phyloP scores from a whole-genome alignment of 306 rosid species.

The Prunus persica region DNA sequence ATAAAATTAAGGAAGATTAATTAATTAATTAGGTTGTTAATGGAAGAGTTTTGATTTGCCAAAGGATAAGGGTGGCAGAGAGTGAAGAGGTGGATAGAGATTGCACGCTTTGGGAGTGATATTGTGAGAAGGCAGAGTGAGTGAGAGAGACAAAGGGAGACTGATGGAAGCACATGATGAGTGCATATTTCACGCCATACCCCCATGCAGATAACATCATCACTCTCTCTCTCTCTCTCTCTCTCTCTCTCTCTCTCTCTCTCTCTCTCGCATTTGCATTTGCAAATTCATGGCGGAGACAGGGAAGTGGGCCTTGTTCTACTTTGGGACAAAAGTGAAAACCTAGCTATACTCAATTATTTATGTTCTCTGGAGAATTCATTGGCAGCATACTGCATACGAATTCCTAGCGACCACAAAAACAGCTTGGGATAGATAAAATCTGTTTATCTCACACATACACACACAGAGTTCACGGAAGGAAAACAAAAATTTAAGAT shows the following conservation, averaged over 20 bases:
- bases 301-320: slow-evolving; percentile 14
- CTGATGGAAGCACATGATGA: slow-evolving; percentile 34
- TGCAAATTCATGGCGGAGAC: slow-evolving; percentile 10
- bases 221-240: slow-evolving; percentile 7
- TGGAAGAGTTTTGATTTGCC: not conserved
- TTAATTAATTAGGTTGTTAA: not conserved
- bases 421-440: not conserved
- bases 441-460: not conserved
- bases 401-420: slow-evolving; percentile 1
- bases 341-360: not conserved
- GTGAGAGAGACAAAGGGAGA: slow-evolving; percentile 4
- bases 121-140: not conserved
- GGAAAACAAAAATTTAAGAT: too few species aligned
- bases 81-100: slow-evolving; percentile 1
- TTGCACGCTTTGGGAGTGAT: slow-evolving; percentile 30
- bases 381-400: slow-evolving; percentile 4
- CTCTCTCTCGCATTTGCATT: not conserved
- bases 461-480: not conserved
- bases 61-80: slow-evolving; percentile 18
- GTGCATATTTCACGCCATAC: slow-evolving; percentile 63
- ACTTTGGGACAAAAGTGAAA: slow-evolving; percentile 1
- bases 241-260: too few species aligned
- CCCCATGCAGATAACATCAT: slow-evolving; percentile 65
- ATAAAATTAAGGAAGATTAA: not conserved
- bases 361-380: not conserved